These are phyloP conservation scores for Hyphodiscus hymeniophilus DNA, from an alignment of 495 filamentous ascomycete genomes.

Conservation along the genomic window DNA sequence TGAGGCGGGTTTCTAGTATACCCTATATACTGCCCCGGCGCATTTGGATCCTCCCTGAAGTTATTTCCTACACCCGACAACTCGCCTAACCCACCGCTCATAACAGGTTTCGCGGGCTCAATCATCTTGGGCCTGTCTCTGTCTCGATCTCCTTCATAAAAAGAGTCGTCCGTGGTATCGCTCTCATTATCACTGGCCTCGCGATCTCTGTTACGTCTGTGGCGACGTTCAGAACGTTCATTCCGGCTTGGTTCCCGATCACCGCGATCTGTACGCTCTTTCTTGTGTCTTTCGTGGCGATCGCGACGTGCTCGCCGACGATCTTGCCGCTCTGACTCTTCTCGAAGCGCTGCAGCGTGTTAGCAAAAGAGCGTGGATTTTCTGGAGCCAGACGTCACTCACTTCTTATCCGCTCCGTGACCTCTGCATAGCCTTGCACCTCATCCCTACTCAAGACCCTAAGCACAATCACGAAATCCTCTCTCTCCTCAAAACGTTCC, in stretches of 20 bases:
- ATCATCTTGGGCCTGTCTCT: conserved; percentile 12
- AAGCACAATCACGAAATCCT: conserved; percentile 80
- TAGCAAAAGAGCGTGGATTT: background rate
- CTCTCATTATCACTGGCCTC: background rate
- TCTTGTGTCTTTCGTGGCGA: conserved; percentile 21
- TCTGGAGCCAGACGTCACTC: conserved; percentile 11
- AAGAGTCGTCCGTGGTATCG: background rate
- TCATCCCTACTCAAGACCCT: conserved; percentile 73
- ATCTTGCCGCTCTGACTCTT: conserved; percentile 15
- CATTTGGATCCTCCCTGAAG: background rate
- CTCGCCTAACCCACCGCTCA: conserved; percentile 18
- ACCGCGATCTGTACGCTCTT: conserved; percentile 10
- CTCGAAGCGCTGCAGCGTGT: conserved; percentile 14
- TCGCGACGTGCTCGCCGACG: conserved; percentile 19
- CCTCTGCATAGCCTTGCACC: conserved; percentile 68
- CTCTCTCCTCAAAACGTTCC: conserved; percentile 73
- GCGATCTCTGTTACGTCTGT: background rate
- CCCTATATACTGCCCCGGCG: background rate
- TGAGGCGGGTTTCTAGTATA: background rate
- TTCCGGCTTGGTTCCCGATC: background rate
- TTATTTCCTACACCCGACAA: background rate
- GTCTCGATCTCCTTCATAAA: background rate
- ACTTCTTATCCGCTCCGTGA: conserved; percentile 74
- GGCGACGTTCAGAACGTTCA: conserved; percentile 3
- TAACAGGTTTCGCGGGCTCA: conserved; percentile 15